phyloP scores from a whole-genome alignment of 139 green algal species.

The Pseudopediastrum boryanum region DNA sequence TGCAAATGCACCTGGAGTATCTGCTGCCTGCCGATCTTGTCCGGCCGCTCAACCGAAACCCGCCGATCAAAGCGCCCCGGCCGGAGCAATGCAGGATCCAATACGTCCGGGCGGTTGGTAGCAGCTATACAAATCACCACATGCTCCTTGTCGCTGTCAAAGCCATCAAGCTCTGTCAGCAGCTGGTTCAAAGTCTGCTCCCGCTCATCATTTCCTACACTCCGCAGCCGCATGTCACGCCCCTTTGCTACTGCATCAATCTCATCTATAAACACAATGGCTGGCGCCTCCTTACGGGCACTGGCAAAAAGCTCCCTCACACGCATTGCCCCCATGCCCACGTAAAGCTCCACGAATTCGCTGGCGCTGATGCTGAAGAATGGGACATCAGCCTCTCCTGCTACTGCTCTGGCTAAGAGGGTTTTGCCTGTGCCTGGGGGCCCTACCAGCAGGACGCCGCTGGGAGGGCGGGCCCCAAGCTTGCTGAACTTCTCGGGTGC shows the following conservation, averaged over 20 bases:
- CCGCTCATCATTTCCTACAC: slow-evolving; percentile 86
- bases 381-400: slow-evolving; percentile 82
- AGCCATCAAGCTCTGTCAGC: slow-evolving; percentile 89
- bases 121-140: slow-evolving; percentile 87
- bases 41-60: slow-evolving; percentile 79
- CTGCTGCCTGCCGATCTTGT: slow-evolving; percentile 69
- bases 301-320: slow-evolving; percentile 84
- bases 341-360: slow-evolving; percentile 95
- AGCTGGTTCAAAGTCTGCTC: slow-evolving; percentile 95
- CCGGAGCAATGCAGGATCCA: slow-evolving; percentile 84
- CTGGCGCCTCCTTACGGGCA: slow-evolving; percentile 78
- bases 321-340: slow-evolving; percentile 89
- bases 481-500: slow-evolving; percentile 74
- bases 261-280: slow-evolving; percentile 96
- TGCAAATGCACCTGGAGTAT: slow-evolving; percentile 62
- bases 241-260: slow-evolving; percentile 71
- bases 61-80: slow-evolving; percentile 85
- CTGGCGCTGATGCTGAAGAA: slow-evolving; percentile 86
- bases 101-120: slow-evolving; percentile 87
- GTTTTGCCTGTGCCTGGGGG: slow-evolving; percentile 85
- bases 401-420: slow-evolving; percentile 61
- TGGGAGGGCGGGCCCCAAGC: slow-evolving; percentile 76
- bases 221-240: slow-evolving; percentile 72
- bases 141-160: slow-evolving; percentile 59
- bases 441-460: slow-evolving; percentile 80